Base-by-base conservation (phyloP, 2,329 filamentous ascomycete species). In the Xylaria sp. region DNA sequence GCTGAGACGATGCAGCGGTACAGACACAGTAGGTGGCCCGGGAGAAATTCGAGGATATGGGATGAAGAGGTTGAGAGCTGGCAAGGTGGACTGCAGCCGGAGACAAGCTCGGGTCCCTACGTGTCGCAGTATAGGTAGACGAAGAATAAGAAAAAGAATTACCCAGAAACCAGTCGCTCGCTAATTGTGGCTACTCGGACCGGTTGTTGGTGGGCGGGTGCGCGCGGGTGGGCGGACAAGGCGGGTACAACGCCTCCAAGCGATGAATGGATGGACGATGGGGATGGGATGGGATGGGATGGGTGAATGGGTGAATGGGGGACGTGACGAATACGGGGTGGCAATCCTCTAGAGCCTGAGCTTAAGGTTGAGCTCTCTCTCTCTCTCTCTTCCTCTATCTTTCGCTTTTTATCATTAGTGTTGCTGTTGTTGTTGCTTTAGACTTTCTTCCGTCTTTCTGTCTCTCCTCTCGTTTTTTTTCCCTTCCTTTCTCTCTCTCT, bases 111-210 rank as follows among this genome's bases (percentile, higher is more conserved):
- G 67, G 38, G 42, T 53, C 29, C 63, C 63, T 66, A 27, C 47
- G 27, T 51, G 49, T 51, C 27, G 38, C 47, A 27, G 33, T 36
- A 33, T 54, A 36, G 39, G 39, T 39, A 29, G 47, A 33, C 63
- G 36, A 56, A 51, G 10, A n/a, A 22, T 11, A 38, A 38, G 36
- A 33, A 63, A 51, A 31, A 22, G 17, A 29, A 55, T 25, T 55
- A 55, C 33, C 55, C 59, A 65, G 56, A 66, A 44, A 59, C 65
- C 51, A 61, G 65, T 65, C 33, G 44, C 66, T 65, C 61, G 63
- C 63, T 67, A 70, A 65, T 67, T 67, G 60, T 70, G 68, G 68
- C 69, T 70, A 63, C 69, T 70, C 69, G 69, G 69, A 69, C 69
- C 69, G 69, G 69, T 56, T 70, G 63, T 62, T 65, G 63, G 63